Evolutionary conservation across 164 flowering plant genomes (phyloP).

Genomic region (Litsea cubeba): DNA sequence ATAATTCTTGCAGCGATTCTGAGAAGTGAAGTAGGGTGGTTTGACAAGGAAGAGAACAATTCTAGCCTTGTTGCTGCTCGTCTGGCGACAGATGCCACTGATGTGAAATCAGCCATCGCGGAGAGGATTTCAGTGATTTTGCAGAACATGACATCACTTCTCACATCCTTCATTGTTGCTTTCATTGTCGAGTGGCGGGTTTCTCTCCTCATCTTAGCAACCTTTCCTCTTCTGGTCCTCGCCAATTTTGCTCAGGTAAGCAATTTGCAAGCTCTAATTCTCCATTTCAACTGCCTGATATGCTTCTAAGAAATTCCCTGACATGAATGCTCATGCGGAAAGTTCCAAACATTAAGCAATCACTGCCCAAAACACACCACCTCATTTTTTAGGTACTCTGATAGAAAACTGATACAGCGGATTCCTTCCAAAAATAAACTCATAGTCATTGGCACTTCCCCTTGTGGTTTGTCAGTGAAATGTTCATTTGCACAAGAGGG

Average conservation of each 20-base stretch:
- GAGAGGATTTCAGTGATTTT: constrained; percentile 94
- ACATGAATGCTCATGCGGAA: neutral
- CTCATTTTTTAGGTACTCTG: too few species aligned
- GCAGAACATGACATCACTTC: constrained; percentile 97
- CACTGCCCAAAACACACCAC: too few species aligned
- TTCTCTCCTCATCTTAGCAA: constrained; percentile 83
- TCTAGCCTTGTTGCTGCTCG: constrained; percentile 91
- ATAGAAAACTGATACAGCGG: too few species aligned
- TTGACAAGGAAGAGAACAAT: constrained; percentile 94
- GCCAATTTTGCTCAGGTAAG: constrained; percentile 96
- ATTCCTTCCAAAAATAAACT: too few species aligned
- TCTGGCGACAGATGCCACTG: constrained; percentile 90
- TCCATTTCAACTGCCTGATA: neutral
- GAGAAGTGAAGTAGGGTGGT: constrained; percentile 99
- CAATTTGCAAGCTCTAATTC: neutral
- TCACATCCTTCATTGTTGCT: constrained; percentile 95
- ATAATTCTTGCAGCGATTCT: constrained; percentile 53
- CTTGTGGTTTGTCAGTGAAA: too few species aligned
- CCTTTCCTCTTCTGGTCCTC: constrained; percentile 90
- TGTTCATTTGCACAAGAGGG: too few species aligned
- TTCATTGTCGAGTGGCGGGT: constrained; percentile 98
- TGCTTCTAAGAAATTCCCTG: neutral
- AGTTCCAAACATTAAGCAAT: too few species aligned
- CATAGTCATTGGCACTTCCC: too few species aligned
- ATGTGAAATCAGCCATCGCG: constrained; percentile 91